phyloP scores from a whole-genome alignment of 768 basidiomycete species.

The Daedaleopsis sinensis region DNA sequence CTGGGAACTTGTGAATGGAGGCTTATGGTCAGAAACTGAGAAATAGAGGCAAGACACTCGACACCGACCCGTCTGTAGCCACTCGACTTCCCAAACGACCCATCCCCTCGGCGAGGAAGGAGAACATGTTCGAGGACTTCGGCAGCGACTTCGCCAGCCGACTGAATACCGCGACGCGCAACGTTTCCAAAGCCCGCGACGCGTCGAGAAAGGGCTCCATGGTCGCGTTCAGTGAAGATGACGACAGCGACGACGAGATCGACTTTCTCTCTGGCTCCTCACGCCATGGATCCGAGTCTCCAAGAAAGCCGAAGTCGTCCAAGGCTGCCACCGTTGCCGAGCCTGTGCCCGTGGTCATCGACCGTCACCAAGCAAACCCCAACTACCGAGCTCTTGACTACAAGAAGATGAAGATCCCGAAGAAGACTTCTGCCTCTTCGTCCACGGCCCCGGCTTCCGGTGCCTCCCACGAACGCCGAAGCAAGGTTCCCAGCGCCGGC shows the following conservation, averaged over 20 bases:
- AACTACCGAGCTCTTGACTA: conserved; percentile 20
- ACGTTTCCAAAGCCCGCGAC: neutral
- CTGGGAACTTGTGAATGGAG: conserved; percentile 10
- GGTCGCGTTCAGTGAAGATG: neutral
- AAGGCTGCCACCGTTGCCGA: neutral
- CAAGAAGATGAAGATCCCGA: conserved; percentile 25
- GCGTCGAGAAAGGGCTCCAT: neutral
- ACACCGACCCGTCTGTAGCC: conserved; percentile 19
- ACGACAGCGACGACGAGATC: conserved; percentile 25
- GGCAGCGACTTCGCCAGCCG: conserved; percentile 23
- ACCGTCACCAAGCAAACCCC: conserved; percentile 17
- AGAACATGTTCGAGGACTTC: conserved; percentile 19
- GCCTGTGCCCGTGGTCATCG: conserved; percentile 9
- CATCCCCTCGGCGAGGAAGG: neutral
- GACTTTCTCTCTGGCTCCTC: conserved; percentile 20
- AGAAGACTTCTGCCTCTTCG: conserved; percentile 10
- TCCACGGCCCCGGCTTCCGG: neutral
- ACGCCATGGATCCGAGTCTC: conserved; percentile 9
- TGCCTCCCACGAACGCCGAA: neutral
- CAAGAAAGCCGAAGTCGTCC: neutral
- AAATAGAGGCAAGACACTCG: conserved; percentile 16
- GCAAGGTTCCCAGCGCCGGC: neutral
- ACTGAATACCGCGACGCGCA: neutral
- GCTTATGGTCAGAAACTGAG: conserved; percentile 3
- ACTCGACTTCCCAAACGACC: conserved; percentile 15